phyloP scores from a whole-genome alignment of 495 filamentous ascomycete species.

The Diplogelasinospora grovesii region DNA sequence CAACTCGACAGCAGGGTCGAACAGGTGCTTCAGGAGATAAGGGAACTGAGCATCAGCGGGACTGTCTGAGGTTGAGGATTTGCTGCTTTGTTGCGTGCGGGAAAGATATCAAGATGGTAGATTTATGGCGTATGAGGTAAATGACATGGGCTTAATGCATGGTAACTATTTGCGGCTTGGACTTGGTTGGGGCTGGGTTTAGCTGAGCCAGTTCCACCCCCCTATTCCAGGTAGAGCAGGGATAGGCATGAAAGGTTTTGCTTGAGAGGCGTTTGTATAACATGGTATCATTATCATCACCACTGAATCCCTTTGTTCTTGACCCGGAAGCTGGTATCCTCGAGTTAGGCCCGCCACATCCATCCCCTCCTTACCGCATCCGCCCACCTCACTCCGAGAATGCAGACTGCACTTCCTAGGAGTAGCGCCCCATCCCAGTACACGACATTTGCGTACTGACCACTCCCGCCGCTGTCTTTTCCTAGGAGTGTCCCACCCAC shows the following conservation, averaged over 20 bases:
- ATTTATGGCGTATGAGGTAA: slow-evolving; percentile 10
- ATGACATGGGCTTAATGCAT: slow-evolving; percentile 6
- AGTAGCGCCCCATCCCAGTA: slow-evolving; percentile 33
- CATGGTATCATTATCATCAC: too few species aligned
- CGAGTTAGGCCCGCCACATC: too few species aligned
- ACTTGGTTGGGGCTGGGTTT: too few species aligned
- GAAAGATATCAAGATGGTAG: slow-evolving; percentile 1
- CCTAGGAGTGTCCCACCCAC: slow-evolving; percentile 39
- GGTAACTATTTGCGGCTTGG: too few species aligned
- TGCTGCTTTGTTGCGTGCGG: too few species aligned
- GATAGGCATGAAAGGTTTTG: too few species aligned
- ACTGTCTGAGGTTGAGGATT: slow-evolving; percentile 35
- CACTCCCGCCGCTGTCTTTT: slow-evolving; percentile 11
- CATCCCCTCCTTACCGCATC: slow-evolving; percentile 30
- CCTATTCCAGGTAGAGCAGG: too few species aligned
- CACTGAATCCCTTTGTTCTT: too few species aligned
- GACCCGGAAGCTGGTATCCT: too few species aligned
- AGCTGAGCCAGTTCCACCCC: too few species aligned
- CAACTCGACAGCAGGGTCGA: slow-evolving; percentile 89
- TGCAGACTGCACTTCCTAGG: slow-evolving; percentile 24
- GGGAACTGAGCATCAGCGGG: slow-evolving; percentile 84
- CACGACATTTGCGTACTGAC: slow-evolving; percentile 21
- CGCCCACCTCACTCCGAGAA: slow-evolving; percentile 31
- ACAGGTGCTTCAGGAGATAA: slow-evolving; percentile 93
- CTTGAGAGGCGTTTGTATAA: too few species aligned